These are phyloP conservation scores for Hemisphaericaspora xylanilytica DNA, from an alignment of 1,139 yeast genomes.

Conservation along the genomic window DNA sequence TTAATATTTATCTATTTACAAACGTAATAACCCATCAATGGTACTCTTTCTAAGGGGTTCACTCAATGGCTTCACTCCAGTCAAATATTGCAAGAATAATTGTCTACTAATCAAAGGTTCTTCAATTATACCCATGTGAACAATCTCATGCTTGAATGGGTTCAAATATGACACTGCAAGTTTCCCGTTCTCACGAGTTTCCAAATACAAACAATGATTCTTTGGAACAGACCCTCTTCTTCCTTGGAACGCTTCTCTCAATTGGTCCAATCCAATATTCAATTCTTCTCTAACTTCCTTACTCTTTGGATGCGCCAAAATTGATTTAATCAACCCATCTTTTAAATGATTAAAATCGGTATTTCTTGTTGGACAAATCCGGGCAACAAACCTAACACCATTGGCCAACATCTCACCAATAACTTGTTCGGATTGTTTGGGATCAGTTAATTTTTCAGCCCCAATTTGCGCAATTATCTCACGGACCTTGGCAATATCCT, in stretches of 20 bases:
- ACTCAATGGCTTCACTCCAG: constrained; percentile 61
- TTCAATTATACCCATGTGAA: constrained; percentile 45
- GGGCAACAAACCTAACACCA: constrained; percentile 62
- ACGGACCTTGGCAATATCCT: constrained; percentile 50
- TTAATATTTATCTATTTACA: constrained; percentile 1
- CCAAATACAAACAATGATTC: constrained; percentile 55
- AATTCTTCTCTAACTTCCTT: constrained; percentile 36
- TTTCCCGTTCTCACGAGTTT: constrained; percentile 43
- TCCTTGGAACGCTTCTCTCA: constrained; percentile 48
- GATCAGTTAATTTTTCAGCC: constrained; percentile 24
- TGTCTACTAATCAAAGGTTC: constrained; percentile 52
- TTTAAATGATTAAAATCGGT: constrained; percentile 87
- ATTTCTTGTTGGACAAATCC: constrained; percentile 82
- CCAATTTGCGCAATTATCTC: constrained; percentile 32
- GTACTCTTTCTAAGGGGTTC: constrained; percentile 37
- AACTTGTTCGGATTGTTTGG: constrained; percentile 43
- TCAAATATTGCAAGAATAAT: constrained; percentile 58
- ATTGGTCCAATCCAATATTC: constrained; percentile 53
- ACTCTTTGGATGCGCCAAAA: constrained; percentile 54
- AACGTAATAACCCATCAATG: constrained; percentile 14
- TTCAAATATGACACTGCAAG: constrained; percentile 44
- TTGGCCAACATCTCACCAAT: constrained; percentile 55
- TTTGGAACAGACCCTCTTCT: constrained; percentile 64
- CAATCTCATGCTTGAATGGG: constrained; percentile 26
- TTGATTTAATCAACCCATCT: constrained; percentile 84